These are phyloP conservation scores for Hygrophorus pudorinus DNA, from an alignment of 768 basidiomycete genomes.

Conservation along the genomic window DNA sequence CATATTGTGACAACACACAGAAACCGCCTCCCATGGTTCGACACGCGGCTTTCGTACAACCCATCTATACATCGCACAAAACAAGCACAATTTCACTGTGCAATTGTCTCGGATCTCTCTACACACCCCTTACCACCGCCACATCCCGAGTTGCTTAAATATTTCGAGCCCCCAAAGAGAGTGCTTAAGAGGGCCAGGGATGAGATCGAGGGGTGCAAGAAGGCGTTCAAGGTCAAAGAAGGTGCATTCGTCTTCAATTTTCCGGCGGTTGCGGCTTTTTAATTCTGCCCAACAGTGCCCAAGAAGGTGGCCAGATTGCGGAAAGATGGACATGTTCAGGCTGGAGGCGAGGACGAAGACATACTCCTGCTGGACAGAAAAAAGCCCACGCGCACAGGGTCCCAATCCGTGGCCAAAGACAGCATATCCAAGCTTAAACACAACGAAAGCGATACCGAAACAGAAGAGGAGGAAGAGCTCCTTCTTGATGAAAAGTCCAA, in stretches of 20 bases:
- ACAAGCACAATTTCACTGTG: slow-evolving; percentile 87
- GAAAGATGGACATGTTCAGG: slow-evolving; percentile 55
- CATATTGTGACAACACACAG: slow-evolving; percentile 23
- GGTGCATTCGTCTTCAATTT: slow-evolving; percentile 29
- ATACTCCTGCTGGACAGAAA: slow-evolving; percentile 47
- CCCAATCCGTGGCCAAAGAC: slow-evolving; percentile 14
- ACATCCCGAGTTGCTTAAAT: slow-evolving; percentile 77
- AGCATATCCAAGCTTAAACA: slow-evolving; percentile 18
- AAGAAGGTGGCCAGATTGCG: slow-evolving; percentile 47
- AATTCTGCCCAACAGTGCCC: slow-evolving; percentile 33
- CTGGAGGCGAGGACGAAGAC: slow-evolving; percentile 50
- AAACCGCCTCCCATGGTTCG: slow-evolving; percentile 63
- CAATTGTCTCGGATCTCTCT: slow-evolving; percentile 64
- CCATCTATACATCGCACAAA: slow-evolving; percentile 86
- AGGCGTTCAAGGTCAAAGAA: slow-evolving; percentile 67
- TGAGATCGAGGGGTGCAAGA: slow-evolving; percentile 51
- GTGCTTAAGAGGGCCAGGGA: slow-evolving; percentile 51
- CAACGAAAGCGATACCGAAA: slow-evolving; percentile 47
- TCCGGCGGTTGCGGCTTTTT: not conserved
- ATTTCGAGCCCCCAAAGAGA: slow-evolving; percentile 66
- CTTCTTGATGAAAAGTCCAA: slow-evolving; percentile 7
- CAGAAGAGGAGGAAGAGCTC: slow-evolving; percentile 24
- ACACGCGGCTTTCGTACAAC: slow-evolving; percentile 69
- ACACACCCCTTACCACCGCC: slow-evolving; percentile 74
- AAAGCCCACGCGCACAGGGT: slow-evolving; percentile 11